Evolutionary conservation across 202 grass and related monocot genomes (phyloP).

Genomic region (Schoenoplectus tabernaemontani): DNA sequence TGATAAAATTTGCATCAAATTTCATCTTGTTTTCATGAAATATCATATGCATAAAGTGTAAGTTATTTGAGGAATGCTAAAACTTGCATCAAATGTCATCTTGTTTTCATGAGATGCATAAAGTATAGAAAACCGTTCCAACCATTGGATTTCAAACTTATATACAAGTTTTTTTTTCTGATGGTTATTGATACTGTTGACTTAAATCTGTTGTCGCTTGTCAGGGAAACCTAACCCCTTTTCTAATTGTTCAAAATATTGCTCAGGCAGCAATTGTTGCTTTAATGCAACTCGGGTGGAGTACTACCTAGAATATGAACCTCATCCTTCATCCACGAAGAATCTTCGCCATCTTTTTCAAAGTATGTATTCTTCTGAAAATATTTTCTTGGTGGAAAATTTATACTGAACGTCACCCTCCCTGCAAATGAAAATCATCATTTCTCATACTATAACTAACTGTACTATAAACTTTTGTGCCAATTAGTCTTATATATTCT

Average conservation of each 20-base stretch:
- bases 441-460: background rate
- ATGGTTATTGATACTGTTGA: background rate
- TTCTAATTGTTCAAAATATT: constrained; percentile 1
- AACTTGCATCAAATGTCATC: background rate
- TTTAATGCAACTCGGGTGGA: constrained; percentile 76
- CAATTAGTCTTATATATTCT: background rate
- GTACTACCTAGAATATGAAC: constrained; percentile 89
- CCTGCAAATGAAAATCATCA: background rate
- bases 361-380: constrained; percentile 37
- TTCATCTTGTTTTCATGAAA: background rate
- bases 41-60: background rate
- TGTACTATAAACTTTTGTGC: background rate
- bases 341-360: constrained; percentile 95
- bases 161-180: background rate
- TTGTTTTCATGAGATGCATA: background rate
- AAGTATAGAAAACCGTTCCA: background rate
- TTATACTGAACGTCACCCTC: background rate
- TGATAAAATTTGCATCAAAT: background rate
- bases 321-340: constrained; percentile 95
- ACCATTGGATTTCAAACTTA: background rate
- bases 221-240: background rate
- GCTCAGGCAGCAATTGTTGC: constrained; percentile 85
- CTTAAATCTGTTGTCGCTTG: background rate
- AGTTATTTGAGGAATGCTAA: background rate
- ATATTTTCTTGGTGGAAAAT: background rate